Base-by-base conservation (phyloP, 2,329 filamentous ascomycete genomes). In the Tolypocladium endophyticum region DNA sequence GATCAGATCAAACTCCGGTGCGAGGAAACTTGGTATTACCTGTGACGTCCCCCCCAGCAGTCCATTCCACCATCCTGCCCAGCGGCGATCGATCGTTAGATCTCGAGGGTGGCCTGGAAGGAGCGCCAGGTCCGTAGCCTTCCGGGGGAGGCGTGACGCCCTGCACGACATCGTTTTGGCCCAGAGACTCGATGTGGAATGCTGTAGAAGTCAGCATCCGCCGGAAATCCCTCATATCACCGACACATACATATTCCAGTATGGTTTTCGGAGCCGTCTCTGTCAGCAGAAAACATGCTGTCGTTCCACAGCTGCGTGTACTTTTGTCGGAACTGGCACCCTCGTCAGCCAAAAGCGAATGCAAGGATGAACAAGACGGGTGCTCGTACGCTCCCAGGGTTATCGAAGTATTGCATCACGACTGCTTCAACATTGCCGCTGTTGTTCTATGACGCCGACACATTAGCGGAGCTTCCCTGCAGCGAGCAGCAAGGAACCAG, bases 61-160 rank as follows among this genome's bases (percentile, higher is more conserved):
- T 43, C 73, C 79, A 78, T 58, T 83, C 79, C 64, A 78, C 72
- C 62, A 81, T 72, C 64, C 73, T 80, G 69, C 78, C 76, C 61
- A 85, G 69, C 11, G 84, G 83, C 39, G 84, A 86, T 66, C 77
- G 77, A 63, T 79, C 79, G 61, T 81, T 81, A 53, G 80, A 76
- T 70, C 84, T 75, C 28, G 85, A 87, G 1, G 85, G 85, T n/a
- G 85, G 85, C 59, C 84, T 77, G 23, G 85, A 86, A 0, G 82
- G 81, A 6, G 81, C 79, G 35, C 73, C 74, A 11, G 72, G 71
- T 41, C 72, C 73, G 60, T 78, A 77, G 54, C 71, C 70, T 43
- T 75, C 74, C 16, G 69, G 68, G 2, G 72, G 72, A 39, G 77
- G 74, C 8, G 77, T 73, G 14, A 76, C 70, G 25, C 77, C 77